A percentile compares a stretch with the other conserved stretches of the same genome.
These are phyloP conservation scores for Adiantum capillusveneris DNA, from an alignment of 75 land plant genomes.

Conservation along the genomic window DNA sequence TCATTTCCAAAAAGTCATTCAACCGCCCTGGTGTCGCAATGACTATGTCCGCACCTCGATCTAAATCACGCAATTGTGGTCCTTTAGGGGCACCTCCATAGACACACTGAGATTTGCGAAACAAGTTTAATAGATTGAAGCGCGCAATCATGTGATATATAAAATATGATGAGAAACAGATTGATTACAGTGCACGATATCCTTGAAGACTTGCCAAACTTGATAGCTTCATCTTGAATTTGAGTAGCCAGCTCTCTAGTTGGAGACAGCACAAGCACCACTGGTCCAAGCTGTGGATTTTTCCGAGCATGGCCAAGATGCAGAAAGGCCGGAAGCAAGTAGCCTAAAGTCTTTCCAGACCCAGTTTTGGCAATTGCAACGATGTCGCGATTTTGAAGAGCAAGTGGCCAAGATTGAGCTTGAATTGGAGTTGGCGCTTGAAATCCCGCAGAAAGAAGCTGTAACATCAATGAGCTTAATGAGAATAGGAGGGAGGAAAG, in stretches of 20 bases:
- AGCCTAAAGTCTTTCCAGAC: slow-evolving; percentile 96
- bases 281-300: slow-evolving; percentile 69
- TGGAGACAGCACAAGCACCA: slow-evolving; percentile 84
- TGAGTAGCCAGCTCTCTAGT: slow-evolving; percentile 96
- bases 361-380: slow-evolving; percentile 99
- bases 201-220: slow-evolving; percentile 93
- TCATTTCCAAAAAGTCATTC: slow-evolving; percentile 87
- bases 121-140: not conserved
- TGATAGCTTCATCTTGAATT: slow-evolving; percentile 87
- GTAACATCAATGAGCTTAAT: slow-evolving; percentile 36
- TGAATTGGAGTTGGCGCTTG: slow-evolving; percentile 92
- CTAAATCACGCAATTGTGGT: slow-evolving; percentile 76
- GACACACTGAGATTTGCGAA: slow-evolving; percentile 52
- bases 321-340: slow-evolving; percentile 85
- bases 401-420: slow-evolving; percentile 99
- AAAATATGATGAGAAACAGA: not conserved
- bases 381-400: slow-evolving; percentile 71
- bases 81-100: slow-evolving; percentile 96
- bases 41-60: slow-evolving; percentile 82
- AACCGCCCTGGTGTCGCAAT: slow-evolving; percentile 96
- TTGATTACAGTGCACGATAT: slow-evolving; percentile 74
- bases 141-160: not conserved
- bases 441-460: slow-evolving; percentile 88
- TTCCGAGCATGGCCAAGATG: slow-evolving; percentile 55
- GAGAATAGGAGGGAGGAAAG: too few species aligned